Conservation (phyloP, 805 yeast genomes). For the Candida easanensis region DNA sequence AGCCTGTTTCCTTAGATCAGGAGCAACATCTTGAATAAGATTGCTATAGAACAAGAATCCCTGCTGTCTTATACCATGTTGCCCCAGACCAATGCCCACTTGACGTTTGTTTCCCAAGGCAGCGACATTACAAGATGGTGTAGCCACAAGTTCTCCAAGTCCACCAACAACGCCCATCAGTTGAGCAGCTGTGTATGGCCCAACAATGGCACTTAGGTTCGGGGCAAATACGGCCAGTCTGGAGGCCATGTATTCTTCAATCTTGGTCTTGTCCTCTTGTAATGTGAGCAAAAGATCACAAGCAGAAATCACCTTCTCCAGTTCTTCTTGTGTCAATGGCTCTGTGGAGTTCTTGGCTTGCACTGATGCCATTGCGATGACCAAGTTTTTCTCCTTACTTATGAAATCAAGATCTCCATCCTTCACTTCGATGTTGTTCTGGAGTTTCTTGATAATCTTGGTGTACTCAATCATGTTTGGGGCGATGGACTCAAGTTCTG, state of each 20-base stretch:
- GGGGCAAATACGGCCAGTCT: slow-evolving; percentile 70
- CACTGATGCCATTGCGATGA: slow-evolving; percentile 71
- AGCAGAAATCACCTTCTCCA: slow-evolving; percentile 39
- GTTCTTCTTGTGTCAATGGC: slow-evolving; percentile 31
- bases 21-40: slow-evolving; percentile 56
- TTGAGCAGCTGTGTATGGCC: slow-evolving; percentile 70
- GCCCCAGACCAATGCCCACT: slow-evolving; percentile 38
- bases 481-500: slow-evolving; percentile 66
- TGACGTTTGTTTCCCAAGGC: slow-evolving; percentile 62
- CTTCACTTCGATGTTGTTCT: slow-evolving; percentile 40
- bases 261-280: slow-evolving; percentile 37
- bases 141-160: slow-evolving; percentile 54
- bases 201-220: slow-evolving; percentile 69
- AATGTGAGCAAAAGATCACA: slow-evolving; percentile 49
- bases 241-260: slow-evolving; percentile 54
- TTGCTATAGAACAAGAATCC: slow-evolving; percentile 68
- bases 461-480: slow-evolving; percentile 63
- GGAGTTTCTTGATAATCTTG: slow-evolving; percentile 46
- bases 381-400: slow-evolving; percentile 64
- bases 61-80: slow-evolving; percentile 51
- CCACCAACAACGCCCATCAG: slow-evolving; percentile 71
- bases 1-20: slow-evolving; percentile 61
- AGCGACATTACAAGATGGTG: slow-evolving; percentile 84
- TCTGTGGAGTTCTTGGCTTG: slow-evolving; percentile 36
- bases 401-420: slow-evolving; percentile 34